A percentile compares a stretch with the other conserved stretches of the same genome.
Evolutionary conservation across 1,284 basidiomycete species (phyloP).

Genomic region (Leccinum fallax): DNA sequence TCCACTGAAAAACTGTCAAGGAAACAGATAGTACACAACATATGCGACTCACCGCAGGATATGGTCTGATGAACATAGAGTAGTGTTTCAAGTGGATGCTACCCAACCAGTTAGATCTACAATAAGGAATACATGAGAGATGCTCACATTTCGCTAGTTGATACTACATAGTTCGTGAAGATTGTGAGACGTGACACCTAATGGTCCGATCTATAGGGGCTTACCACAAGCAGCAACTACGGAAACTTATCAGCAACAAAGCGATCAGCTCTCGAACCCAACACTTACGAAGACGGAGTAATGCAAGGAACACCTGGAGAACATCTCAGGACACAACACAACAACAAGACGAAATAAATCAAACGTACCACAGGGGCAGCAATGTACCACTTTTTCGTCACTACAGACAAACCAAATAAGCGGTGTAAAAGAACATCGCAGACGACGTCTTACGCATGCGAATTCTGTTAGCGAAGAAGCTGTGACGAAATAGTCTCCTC

Average conservation of each 20-base stretch:
- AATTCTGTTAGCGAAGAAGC: conserved; percentile 38
- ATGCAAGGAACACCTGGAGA: conserved; percentile 31
- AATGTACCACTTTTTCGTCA: conserved; percentile 37
- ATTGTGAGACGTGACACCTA: neutral
- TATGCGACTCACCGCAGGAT: conserved; percentile 26
- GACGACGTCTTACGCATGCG: conserved; percentile 28
- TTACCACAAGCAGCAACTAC: conserved; percentile 35
- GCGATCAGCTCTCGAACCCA: neutral
- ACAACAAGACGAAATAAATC: no score
- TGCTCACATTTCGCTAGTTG: conserved; percentile 33
- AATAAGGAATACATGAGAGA: fast-evolving
- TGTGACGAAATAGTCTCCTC: neutral
- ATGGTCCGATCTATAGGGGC: neutral
- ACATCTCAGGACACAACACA: neutral
- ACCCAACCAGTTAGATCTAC: neutral
- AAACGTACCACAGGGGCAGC: conserved; percentile 32
- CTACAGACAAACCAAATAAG: conserved; percentile 20
- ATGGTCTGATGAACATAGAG: conserved; percentile 34
- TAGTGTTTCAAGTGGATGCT: conserved; percentile 34
- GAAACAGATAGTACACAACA: neutral
- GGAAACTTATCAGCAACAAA: conserved; percentile 6
- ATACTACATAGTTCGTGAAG: conserved; percentile 22
- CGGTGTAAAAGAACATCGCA: neutral
- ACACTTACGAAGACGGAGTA: conserved; percentile 36
- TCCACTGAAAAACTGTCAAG: conserved; percentile 37